phyloP scores from a whole-genome alignment of 2,329 filamentous ascomycete species.

The Aureobasidium mangrovei region DNA sequence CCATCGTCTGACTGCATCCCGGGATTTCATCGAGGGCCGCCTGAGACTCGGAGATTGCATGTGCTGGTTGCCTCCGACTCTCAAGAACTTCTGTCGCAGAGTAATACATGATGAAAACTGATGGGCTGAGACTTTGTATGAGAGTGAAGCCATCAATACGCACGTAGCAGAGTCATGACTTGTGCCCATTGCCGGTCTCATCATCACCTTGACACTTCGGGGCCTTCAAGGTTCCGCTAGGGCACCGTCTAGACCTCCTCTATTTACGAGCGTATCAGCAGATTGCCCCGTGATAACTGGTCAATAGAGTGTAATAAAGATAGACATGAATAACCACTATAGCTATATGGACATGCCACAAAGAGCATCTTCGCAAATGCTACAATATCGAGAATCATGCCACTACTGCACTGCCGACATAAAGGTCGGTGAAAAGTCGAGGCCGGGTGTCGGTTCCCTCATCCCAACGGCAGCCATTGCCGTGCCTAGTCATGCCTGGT shows the following conservation, averaged over 20 bases:
- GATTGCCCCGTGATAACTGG: not conserved
- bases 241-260: slow-evolving; percentile 3
- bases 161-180: not conserved
- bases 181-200: not conserved
- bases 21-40: not conserved
- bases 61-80: not conserved
- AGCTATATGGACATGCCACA: not conserved
- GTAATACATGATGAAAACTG: not conserved
- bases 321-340: not conserved
- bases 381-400: not conserved
- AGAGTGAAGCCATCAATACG: not conserved
- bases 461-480: slow-evolving; percentile 5
- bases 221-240: slow-evolving; percentile 7
- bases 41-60: slow-evolving; percentile 2
- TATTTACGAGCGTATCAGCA: not conserved
- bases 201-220: not conserved
- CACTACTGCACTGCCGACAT: slow-evolving; percentile 11
- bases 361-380: not conserved
- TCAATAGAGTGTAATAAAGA: slow-evolving; percentile 7
- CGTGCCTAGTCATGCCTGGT: not conserved
- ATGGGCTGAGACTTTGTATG: not conserved
- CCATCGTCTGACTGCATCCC: slow-evolving; percentile 9
- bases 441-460: not conserved
- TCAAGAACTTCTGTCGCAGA: not conserved
- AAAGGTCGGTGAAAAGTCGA: not conserved